Percentiles rank a stretch among this genome's conserved stretches.
These are phyloP conservation scores for Aspergillus haitiensis DNA, from an alignment of 495 filamentous ascomycete genomes.

Conservation along the genomic window DNA sequence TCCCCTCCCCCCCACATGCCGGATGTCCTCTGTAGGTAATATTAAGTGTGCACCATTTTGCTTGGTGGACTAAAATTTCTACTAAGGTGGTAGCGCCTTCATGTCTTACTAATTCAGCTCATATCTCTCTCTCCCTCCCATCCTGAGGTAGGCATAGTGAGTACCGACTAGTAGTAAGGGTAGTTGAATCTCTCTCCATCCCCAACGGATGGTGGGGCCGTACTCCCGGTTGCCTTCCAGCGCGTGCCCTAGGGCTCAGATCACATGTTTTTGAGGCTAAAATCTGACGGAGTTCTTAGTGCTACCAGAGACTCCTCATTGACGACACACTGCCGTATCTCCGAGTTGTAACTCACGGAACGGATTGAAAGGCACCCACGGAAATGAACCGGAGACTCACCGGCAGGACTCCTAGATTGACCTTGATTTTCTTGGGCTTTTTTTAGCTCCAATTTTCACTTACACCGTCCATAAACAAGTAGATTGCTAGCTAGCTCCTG, in stretches of 20 bases:
- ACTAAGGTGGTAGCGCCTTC: not conserved
- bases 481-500: no score
- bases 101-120: no score
- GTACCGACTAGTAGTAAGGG: no score
- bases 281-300: constrained; percentile 18
- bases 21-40: no score
- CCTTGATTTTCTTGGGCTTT: not conserved
- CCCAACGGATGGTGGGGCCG: constrained; percentile 44
- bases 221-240: constrained; percentile 21
- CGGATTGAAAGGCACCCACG: not conserved
- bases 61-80: constrained; percentile 1
- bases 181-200: constrained; percentile 4
- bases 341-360: not conserved
- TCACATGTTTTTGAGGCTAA: constrained; percentile 26
- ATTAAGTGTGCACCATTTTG: not conserved
- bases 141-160: no score
- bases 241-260: constrained; percentile 22
- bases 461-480: not conserved
- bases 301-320: not conserved
- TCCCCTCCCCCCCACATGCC: no score
- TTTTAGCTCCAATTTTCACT: constrained; percentile 13
- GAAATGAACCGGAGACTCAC: constrained; percentile 8
- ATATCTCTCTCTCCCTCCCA: not conserved
- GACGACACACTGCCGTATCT: not conserved
- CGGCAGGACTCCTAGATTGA: constrained; percentile 7